Evolutionary conservation across 768 basidiomycete species (phyloP), one percentile per base, ranked within the genome.

Genomic region (Steccherinum ochraceum): DNA sequence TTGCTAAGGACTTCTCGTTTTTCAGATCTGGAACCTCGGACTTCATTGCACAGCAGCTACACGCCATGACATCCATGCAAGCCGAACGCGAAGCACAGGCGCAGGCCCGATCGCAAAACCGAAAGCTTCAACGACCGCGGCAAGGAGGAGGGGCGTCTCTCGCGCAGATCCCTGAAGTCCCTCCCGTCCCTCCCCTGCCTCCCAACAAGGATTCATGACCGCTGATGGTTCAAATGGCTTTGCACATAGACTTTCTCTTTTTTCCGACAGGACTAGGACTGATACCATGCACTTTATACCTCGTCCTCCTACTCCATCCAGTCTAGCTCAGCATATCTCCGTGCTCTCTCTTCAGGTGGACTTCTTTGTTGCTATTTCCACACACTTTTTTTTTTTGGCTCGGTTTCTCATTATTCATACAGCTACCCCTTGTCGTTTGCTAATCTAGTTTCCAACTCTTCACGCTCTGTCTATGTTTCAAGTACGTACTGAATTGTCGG

Each of bases 31-130:
- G 81, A 42, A 93, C 90, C 3, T 76, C 80, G 16, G 93, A 94
- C 46, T 95, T 95, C 63, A 88, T 95, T 55, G 74, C 84, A 2
- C 90, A 93, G 61, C 93, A 95, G 56, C 69, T 93, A 53, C 81
- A 85, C 55, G 90, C 91, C 30, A 81, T 89, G 75, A 73, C 78
- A 26, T 78, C 81, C n/a, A 81, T 93, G 74, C 87, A 89, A 60
- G 82, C 81, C 3, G 89, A 93, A 62, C 86, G 87, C 57, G 86
- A 91, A 62, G 75, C 79, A 49, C 78, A 83, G n/a, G 78, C 80
- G 46, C 78, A 77, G 52, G 82, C 81, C 53, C 30, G 30, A 35
- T 69, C 72, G 12, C 77, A 80, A 59, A 71, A 76, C 56, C 79
- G 81, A 56, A 84, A 77, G 64, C 64, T 76, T 30, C 80, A 79